Evolutionary conservation across 768 basidiomycete genomes (phyloP).

Genomic region (Hortiboletus flavorubellus): DNA sequence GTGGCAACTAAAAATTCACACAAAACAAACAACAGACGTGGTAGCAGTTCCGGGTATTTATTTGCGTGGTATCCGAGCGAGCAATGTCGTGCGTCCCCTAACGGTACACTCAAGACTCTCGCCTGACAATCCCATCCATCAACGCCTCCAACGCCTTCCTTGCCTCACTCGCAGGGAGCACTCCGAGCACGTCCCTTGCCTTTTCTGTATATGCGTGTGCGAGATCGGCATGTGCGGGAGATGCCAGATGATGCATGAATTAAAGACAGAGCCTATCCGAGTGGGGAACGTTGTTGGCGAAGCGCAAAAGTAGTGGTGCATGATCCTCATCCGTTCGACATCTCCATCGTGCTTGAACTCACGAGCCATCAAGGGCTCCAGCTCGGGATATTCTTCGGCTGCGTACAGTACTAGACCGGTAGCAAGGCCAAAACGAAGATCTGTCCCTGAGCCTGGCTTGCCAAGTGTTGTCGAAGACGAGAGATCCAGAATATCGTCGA

Average conservation of each 20-base stretch:
- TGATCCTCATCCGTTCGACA: conserved; percentile 60
- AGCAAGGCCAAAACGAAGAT: conserved; percentile 78
- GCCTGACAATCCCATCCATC: conserved; percentile 62
- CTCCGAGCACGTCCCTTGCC: conserved; percentile 64
- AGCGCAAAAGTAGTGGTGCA: not conserved
- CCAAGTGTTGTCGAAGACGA: conserved; percentile 76
- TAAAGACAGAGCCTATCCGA: conserved; percentile 57
- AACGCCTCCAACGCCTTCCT: conserved; percentile 71
- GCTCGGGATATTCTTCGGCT: conserved; percentile 74
- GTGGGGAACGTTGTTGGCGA: not conserved
- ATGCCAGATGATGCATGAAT: conserved; percentile 64
- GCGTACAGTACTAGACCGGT: conserved; percentile 86
- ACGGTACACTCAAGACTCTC: conserved; percentile 41
- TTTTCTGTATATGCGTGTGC: conserved; percentile 72
- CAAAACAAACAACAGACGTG: no score
- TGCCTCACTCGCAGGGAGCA: conserved; percentile 80
- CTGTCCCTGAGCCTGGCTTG: conserved; percentile 82
- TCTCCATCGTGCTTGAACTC: conserved; percentile 78
- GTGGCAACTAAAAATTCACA: no score
- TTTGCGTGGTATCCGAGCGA: not conserved
- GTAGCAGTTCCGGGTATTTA: no score
- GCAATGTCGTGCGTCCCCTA: not conserved
- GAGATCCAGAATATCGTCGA: conserved; percentile 95
- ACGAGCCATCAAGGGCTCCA: conserved; percentile 75
- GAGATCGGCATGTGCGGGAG: conserved; percentile 69